Evolutionary conservation across 2,329 filamentous ascomycete genomes (phyloP).

Genomic region (Proliferodiscus dingleyae): DNA sequence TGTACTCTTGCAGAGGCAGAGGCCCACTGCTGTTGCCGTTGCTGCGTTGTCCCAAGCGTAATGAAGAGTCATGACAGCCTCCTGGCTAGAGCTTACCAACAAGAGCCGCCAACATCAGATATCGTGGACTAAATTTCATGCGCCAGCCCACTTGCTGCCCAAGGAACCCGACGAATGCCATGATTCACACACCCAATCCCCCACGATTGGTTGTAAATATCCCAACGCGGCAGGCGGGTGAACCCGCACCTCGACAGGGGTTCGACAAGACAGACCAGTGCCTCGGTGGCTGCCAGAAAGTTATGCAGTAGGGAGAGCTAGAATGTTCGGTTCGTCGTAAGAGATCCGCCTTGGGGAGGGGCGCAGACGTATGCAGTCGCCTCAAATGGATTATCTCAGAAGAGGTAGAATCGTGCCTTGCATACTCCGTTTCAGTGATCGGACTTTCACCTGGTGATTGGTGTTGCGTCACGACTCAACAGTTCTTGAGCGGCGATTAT

Average conservation of each 20-base stretch:
- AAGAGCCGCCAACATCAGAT: conserved; percentile 7
- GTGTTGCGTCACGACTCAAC: conserved; percentile 24
- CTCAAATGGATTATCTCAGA: conserved; percentile 14
- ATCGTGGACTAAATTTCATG: conserved; percentile 7
- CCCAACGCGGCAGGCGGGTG: conserved; percentile 7
- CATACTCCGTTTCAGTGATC: conserved; percentile 3
- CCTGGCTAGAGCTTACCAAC: conserved; percentile 5
- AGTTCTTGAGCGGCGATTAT: conserved; percentile 63
- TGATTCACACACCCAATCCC: conserved; percentile 1
- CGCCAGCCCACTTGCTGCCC: conserved; percentile 12
- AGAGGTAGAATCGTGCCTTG: conserved; percentile 20
- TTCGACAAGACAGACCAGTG: conserved; percentile 1
- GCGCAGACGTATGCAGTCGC: conserved; percentile 5
- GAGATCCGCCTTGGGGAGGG: conserved; percentile 3
- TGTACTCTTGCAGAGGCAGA: not conserved
- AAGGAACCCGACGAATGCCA: conserved; percentile 7
- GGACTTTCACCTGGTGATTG: conserved; percentile 27
- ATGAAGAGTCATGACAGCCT: conserved; percentile 10
- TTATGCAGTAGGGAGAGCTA: conserved; percentile 1
- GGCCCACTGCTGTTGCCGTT: conserved; percentile 3
- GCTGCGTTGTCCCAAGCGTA: conserved; percentile 1
- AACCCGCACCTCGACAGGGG: conserved; percentile 8
- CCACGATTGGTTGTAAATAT: conserved; percentile 7
- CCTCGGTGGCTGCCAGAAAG: conserved; percentile 1
- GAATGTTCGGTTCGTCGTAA: not conserved